A percentile compares a stretch with the other conserved stretches of the same genome.
Evolutionary conservation across 148 eudicot genomes (phyloP).

Genomic region (Agrostemma githago): DNA sequence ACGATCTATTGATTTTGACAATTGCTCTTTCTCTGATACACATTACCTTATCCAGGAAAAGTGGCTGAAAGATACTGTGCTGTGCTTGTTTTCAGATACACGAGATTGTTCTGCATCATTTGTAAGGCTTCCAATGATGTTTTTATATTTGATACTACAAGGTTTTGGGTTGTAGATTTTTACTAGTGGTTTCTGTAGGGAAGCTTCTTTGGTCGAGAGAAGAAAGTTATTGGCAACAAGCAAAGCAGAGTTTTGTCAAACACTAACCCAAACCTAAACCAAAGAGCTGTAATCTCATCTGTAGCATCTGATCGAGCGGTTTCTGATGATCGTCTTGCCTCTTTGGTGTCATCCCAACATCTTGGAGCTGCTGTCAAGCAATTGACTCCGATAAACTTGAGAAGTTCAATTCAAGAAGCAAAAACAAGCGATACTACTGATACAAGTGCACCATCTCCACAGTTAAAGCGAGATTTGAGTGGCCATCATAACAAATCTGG

Average conservation of each 20-base stretch:
- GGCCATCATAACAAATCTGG: slow-evolving; percentile 37
- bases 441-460: slow-evolving; percentile 47
- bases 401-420: slow-evolving; percentile 40
- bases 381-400: slow-evolving; percentile 68
- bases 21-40: neutral
- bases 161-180: slow-evolving; percentile 15
- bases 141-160: neutral
- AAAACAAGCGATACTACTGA: slow-evolving; percentile 37
- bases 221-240: slow-evolving; percentile 45
- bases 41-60: slow-evolving; percentile 43
- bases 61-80: slow-evolving; percentile 63
- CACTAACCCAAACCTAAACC: slow-evolving; percentile 32
- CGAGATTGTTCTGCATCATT: slow-evolving; percentile 76
- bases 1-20: neutral
- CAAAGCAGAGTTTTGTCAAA: slow-evolving; percentile 45
- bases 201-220: slow-evolving; percentile 61
- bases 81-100: slow-evolving; percentile 70
- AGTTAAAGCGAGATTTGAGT: slow-evolving; percentile 75
- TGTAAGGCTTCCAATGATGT: slow-evolving; percentile 43
- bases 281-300: slow-evolving; percentile 51
- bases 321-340: slow-evolving; percentile 47
- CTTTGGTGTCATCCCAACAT: slow-evolving; percentile 49
- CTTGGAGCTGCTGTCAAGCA: slow-evolving; percentile 83
- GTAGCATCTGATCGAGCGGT: slow-evolving; percentile 47
- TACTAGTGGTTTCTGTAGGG: slow-evolving; percentile 43